Conservation (phyloP, 1,284 basidiomycete species). For the Microbotryomycetes sp. region DNA sequence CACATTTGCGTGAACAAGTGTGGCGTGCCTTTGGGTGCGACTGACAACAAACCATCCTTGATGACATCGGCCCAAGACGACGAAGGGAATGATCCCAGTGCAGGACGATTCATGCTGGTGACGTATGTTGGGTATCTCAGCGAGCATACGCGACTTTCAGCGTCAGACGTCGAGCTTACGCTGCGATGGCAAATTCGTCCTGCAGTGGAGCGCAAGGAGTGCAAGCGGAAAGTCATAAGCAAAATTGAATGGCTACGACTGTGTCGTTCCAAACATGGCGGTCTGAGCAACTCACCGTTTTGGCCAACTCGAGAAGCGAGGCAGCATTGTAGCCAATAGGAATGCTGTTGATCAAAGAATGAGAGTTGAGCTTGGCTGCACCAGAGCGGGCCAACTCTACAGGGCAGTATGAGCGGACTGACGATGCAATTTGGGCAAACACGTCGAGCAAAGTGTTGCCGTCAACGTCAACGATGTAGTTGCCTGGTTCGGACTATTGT, state of each 20-base stretch:
- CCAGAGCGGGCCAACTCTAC: background rate
- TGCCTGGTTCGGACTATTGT: slow-evolving; percentile 35
- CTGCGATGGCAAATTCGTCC: slow-evolving; percentile 45
- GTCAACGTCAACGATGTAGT: slow-evolving; percentile 52
- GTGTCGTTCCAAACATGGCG: background rate
- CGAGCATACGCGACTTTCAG: background rate
- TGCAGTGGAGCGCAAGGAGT: slow-evolving; percentile 9
- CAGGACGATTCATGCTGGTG: slow-evolving; percentile 46
- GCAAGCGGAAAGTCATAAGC: too few species aligned
- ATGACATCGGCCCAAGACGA: slow-evolving; percentile 47
- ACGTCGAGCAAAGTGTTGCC: slow-evolving; percentile 52
- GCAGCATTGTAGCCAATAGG: slow-evolving; percentile 50
- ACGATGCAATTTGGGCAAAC: slow-evolving; percentile 48
- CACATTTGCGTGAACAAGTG: slow-evolving; percentile 42
- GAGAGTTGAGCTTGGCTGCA: too few species aligned
- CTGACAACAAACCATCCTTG: slow-evolving; percentile 48
- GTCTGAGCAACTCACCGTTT: slow-evolving; percentile 33
- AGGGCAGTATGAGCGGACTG: too few species aligned
- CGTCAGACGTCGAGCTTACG: slow-evolving; percentile 16
- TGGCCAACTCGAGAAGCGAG: slow-evolving; percentile 44
- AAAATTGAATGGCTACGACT: too few species aligned
- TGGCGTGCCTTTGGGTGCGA: slow-evolving; percentile 49
- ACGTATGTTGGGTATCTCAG: background rate
- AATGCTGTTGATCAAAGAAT: slow-evolving; percentile 43
- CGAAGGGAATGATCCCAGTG: slow-evolving; percentile 51